Conservation (phyloP, 1,139 yeast genomes). For the Magnusiomyces suaveolens region DNA sequence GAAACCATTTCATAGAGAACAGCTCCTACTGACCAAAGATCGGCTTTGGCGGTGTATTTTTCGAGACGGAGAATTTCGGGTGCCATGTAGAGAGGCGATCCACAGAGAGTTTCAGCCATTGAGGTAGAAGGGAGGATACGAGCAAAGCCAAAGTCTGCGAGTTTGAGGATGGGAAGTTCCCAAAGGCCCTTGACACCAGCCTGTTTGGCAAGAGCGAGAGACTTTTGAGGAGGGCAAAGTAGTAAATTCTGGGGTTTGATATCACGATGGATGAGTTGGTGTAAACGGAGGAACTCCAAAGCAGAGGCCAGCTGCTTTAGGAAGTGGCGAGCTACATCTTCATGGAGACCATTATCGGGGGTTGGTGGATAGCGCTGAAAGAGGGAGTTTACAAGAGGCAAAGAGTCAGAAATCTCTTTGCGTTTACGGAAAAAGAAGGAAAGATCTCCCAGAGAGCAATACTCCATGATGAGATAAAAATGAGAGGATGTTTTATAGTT, state of each 20-base stretch:
- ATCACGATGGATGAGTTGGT: conserved; percentile 85
- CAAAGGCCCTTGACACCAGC: conserved; percentile 64
- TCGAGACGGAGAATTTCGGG: conserved; percentile 92
- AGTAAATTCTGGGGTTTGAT: conserved; percentile 88
- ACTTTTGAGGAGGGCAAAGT: conserved; percentile 64
- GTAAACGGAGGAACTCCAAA: conserved; percentile 64
- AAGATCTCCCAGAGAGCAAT: conserved; percentile 89
- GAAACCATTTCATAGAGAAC: conserved; percentile 90
- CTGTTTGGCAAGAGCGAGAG: conserved; percentile 48
- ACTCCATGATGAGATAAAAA: conserved; percentile 92
- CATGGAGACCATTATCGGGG: conserved; percentile 67
- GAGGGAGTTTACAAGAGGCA: conserved; percentile 70
- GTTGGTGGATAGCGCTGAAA: conserved; percentile 72
- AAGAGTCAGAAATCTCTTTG: conserved; percentile 58
- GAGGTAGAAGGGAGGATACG: conserved; percentile 85
- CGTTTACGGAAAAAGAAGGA: conserved; percentile 76
- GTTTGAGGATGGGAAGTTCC: conserved; percentile 81
- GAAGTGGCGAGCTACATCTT: conserved; percentile 70
- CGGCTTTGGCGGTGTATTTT: conserved; percentile 94
- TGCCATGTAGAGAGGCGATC: conserved; percentile 95
- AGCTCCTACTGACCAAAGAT: conserved; percentile 96
- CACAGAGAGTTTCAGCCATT: conserved; percentile 93
- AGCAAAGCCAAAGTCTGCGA: conserved; percentile 97
- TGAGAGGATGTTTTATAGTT: conserved; percentile 70
- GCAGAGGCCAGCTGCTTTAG: conserved; percentile 82